phyloP scores from a whole-genome alignment of 495 filamentous ascomycete genomes.

The Neurospora sublineolata region DNA sequence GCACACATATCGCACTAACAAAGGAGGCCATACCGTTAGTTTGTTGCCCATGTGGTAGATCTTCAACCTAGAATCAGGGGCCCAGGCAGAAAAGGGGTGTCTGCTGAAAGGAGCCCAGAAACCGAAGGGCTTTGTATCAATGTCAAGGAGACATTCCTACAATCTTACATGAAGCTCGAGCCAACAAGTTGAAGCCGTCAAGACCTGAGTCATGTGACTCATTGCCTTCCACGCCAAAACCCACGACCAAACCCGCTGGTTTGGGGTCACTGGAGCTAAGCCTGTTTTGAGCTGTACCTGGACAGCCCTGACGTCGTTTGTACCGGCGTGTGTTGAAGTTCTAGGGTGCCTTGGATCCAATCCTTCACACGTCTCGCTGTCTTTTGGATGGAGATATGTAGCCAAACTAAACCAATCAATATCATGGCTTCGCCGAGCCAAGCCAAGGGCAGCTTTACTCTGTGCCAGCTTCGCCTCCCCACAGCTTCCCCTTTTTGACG shows the following conservation, averaged over 20 bases:
- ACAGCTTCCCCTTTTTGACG: neutral
- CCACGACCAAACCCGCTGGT: neutral
- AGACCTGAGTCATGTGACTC: neutral
- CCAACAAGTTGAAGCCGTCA: neutral
- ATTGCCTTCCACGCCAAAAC: neutral
- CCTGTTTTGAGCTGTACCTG: neutral
- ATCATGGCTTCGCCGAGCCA: neutral
- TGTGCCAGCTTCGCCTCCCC: conserved; percentile 7
- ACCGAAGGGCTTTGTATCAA: neutral
- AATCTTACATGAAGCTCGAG: neutral
- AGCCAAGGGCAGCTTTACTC: conserved; percentile 1
- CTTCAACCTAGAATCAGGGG: neutral
- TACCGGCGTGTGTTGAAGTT: neutral
- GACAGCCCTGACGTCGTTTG: neutral
- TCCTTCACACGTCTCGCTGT: neutral
- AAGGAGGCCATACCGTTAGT: neutral
- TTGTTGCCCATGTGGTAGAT: neutral
- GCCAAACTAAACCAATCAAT: neutral
- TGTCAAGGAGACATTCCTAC: neutral
- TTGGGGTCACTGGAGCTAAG: neutral
- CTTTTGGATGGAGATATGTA: neutral
- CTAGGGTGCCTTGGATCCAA: neutral
- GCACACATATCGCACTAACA: neutral
- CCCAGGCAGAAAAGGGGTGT: neutral
- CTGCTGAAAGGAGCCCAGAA: neutral